phyloP scores from a whole-genome alignment of 768 basidiomycete species.

The Tephrocybe rancida region DNA sequence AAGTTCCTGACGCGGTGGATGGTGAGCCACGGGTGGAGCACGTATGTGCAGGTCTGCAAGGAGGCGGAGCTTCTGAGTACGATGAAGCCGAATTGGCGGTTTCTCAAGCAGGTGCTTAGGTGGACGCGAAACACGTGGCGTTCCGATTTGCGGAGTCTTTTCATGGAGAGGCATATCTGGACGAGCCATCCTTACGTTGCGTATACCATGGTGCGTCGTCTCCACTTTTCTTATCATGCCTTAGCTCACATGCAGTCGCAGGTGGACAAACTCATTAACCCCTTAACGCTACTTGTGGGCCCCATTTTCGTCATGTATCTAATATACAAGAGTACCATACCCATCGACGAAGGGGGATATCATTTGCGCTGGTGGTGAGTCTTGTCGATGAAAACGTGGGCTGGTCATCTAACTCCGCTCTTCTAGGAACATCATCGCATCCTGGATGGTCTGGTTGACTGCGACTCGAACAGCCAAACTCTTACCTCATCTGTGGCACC shows the following conservation, averaged over 20 bases:
- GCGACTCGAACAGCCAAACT: conserved; percentile 82
- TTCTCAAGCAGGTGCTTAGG: conserved; percentile 89
- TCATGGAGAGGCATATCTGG: conserved; percentile 89
- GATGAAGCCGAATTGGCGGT: conserved; percentile 97
- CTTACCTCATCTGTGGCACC: conserved; percentile 77
- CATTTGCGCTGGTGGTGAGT: conserved; percentile 83
- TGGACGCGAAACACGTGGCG: conserved; percentile 97
- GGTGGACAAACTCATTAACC: conserved; percentile 87
- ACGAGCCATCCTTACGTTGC: conserved; percentile 89
- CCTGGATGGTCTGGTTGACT: conserved; percentile 70
- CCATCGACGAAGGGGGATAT: conserved; percentile 68
- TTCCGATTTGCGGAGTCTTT: conserved; percentile 84
- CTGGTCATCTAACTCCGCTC: conserved; percentile 13
- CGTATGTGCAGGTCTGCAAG: conserved; percentile 88
- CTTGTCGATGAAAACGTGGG: background rate
- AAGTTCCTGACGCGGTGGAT: conserved; percentile 96
- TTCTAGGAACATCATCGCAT: conserved; percentile 66
- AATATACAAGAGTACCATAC: conserved; percentile 77
- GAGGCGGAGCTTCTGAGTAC: conserved; percentile 87
- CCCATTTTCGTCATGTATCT: conserved; percentile 78
- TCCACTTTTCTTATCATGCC: conserved; percentile 35
- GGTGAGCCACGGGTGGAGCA: conserved; percentile 94
- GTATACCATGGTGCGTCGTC: conserved; percentile 84
- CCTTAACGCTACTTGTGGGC: conserved; percentile 83
- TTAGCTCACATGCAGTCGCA: conserved; percentile 24